These are phyloP conservation scores for Fomitopsis serialis DNA, from an alignment of 768 basidiomycete genomes.

Conservation along the genomic window DNA sequence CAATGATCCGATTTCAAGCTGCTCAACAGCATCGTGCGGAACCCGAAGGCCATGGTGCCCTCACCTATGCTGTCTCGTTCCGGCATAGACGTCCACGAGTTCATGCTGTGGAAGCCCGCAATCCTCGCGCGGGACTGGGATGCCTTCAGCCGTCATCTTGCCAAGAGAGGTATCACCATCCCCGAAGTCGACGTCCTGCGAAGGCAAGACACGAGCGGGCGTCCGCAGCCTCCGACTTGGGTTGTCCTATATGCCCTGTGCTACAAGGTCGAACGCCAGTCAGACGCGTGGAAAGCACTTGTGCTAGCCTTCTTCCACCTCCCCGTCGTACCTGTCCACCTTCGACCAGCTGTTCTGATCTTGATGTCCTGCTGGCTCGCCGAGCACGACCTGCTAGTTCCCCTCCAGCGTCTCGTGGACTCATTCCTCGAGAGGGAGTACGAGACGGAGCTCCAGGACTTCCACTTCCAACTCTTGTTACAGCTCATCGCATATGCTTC, in stretches of 20 bases:
- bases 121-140: conserved; percentile 1
- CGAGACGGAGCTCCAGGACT: conserved; percentile 22
- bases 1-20: not conserved
- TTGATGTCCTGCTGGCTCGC: conserved; percentile 27
- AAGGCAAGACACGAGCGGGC: not conserved
- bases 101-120: conserved; percentile 6
- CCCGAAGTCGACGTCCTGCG: not conserved
- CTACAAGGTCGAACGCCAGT: conserved; percentile 38
- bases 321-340: conserved; percentile 21
- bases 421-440: not conserved
- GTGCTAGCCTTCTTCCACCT: conserved; percentile 39
- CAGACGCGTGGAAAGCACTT: conserved; percentile 39
- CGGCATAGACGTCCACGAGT: not conserved
- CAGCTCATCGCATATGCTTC: conserved; percentile 35
- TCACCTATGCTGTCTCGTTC: not conserved
- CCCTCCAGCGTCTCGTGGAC: not conserved
- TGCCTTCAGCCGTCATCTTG: not conserved
- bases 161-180: not conserved
- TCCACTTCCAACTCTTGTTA: conserved; percentile 51
- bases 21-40: not conserved
- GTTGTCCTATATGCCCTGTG: conserved; percentile 44
- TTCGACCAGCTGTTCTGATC: conserved; percentile 41
- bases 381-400: not conserved
- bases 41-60: not conserved
- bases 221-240: conserved; percentile 41